Base-by-base conservation (phyloP, 192 early-diverging fungal species). In the Backusella morwellensis region DNA sequence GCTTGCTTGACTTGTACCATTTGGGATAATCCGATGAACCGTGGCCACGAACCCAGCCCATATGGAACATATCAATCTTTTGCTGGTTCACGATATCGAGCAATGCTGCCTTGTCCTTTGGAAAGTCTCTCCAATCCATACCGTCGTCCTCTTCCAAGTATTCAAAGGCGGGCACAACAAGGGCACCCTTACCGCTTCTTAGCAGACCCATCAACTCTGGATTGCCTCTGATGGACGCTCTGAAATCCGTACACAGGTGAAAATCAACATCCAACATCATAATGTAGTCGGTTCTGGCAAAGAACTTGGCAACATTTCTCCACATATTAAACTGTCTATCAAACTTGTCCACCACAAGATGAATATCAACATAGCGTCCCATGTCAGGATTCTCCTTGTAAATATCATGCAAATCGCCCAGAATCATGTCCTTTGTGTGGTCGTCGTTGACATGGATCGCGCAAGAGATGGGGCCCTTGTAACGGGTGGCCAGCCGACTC, bases 281-380 rank as follows among this genome's bases (percentile, higher is more conserved):
- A 40, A 91, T 79, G 63, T 87, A 91, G 47, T 91, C 85, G 1
- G 86, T 85, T 54, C 89, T 78, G 23, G 87, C 84, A 79, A 91
- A 91, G 44, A 91, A 85, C 40, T 88, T 87, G 56, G 89, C 89
- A 17, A 91, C 83, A 35, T 91, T 91, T 29, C 89, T 82, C 88
- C 88, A 91, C 86, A 88, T 88, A 76, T 91, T 91, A 79, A 91
- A 90, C 75, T 91, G 89, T 67, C 89, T 80, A 67, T 87, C 85
- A 66, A 90, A 91, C 34, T 80, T 80, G 73, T 91, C 89, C 4
- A 89, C 82, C 11, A 91, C 85, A n/a, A 91, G 79, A 77, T 91
- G 89, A 17, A 89, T 67, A 79, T 91, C 89, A 9, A 89, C 86
- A 66, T 83, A 87, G 50, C 84, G 40, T 42, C 79, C 75, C 75